Percentiles rank a stretch among this genome's conserved stretches.
These are phyloP conservation scores for Pseudogymnoascus sp. DNA, from an alignment of 2,329 filamentous ascomycete genomes.

Conservation along the genomic window DNA sequence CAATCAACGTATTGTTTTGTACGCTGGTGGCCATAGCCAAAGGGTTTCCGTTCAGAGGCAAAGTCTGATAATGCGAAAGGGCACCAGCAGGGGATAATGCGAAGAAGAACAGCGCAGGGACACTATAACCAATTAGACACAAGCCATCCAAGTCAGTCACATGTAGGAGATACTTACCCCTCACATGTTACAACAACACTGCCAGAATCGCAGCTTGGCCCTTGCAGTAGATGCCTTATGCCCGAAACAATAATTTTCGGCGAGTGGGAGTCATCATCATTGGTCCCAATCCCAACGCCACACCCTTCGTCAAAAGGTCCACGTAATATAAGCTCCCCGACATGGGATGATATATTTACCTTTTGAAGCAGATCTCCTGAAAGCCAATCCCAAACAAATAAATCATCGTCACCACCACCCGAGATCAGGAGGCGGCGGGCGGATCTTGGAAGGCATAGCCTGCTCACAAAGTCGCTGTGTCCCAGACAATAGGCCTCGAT, in stretches of 20 bases:
- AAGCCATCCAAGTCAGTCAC: constrained; percentile 14
- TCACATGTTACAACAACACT: constrained; percentile 47
- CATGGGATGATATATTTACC: constrained; percentile 41
- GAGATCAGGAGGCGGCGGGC: constrained; percentile 62
- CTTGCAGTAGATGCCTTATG: constrained; percentile 25
- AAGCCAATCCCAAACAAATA: constrained; percentile 78
- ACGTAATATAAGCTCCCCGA: constrained; percentile 30
- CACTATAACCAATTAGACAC: constrained; percentile 29
- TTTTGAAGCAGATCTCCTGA: constrained; percentile 40
- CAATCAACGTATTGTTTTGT: constrained; percentile 30
- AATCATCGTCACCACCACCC: constrained; percentile 71
- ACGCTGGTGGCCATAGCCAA: constrained; percentile 24
- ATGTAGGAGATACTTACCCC: constrained; percentile 38
- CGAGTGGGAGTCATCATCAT: constrained; percentile 11
- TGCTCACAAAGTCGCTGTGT: constrained; percentile 76
- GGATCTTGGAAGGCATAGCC: constrained; percentile 54
- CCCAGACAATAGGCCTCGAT: constrained; percentile 87
- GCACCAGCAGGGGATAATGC: constrained; percentile 40
- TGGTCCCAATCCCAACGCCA: constrained; percentile 5
- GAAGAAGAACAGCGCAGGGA: constrained; percentile 59
- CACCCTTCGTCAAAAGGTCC: constrained; percentile 13
- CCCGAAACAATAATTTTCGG: constrained; percentile 31
- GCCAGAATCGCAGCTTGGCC: constrained; percentile 28
- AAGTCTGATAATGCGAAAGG: constrained; percentile 41
- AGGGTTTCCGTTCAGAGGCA: constrained; percentile 55